These are phyloP conservation scores for Hymenoscyphus albidus DNA, from an alignment of 2,329 filamentous ascomycete genomes.

Conservation along the genomic window DNA sequence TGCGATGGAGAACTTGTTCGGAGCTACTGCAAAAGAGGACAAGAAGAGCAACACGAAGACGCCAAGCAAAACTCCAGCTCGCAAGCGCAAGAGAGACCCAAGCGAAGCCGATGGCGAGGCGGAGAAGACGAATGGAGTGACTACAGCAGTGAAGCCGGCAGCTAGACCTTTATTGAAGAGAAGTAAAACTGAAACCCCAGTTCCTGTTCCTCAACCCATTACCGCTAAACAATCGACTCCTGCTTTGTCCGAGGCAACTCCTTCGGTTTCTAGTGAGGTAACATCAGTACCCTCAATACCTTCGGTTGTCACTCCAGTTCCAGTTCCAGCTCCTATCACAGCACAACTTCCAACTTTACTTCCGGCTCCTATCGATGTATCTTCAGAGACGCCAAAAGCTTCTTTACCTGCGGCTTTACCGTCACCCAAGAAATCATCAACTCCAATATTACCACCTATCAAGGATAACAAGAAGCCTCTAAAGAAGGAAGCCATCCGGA, in stretches of 20 bases:
- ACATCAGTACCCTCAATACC: slow-evolving; percentile 15
- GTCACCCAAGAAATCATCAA: slow-evolving; percentile 35
- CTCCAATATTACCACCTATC: slow-evolving; percentile 34
- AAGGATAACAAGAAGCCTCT: slow-evolving; percentile 23
- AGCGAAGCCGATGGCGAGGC: slow-evolving; percentile 19
- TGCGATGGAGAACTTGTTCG: slow-evolving; percentile 41
- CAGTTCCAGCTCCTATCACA: neutral
- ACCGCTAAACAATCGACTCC: slow-evolving; percentile 35
- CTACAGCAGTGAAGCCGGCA: slow-evolving; percentile 18
- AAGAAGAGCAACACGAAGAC: slow-evolving; percentile 25
- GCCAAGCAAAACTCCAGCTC: slow-evolving; percentile 24
- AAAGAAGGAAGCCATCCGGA: slow-evolving; percentile 25
- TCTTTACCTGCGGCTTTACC: slow-evolving; percentile 15
- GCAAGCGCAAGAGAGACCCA: slow-evolving; percentile 33
- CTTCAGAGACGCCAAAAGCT: slow-evolving; percentile 14
- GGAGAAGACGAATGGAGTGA: slow-evolving; percentile 24
- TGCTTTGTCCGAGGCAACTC: slow-evolving; percentile 13
- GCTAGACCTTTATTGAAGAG: slow-evolving; percentile 44
- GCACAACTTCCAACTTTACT: slow-evolving; percentile 10
- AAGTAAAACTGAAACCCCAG: slow-evolving; percentile 55
- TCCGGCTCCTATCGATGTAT: slow-evolving; percentile 19
- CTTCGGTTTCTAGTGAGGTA: slow-evolving; percentile 26
- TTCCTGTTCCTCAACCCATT: slow-evolving; percentile 43
- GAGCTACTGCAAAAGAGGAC: slow-evolving; percentile 16
- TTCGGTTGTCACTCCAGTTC: slow-evolving; percentile 9